Evolutionary conservation across 2,329 filamentous ascomycete species (phyloP).

Genomic region (Epichloe bromicola): DNA sequence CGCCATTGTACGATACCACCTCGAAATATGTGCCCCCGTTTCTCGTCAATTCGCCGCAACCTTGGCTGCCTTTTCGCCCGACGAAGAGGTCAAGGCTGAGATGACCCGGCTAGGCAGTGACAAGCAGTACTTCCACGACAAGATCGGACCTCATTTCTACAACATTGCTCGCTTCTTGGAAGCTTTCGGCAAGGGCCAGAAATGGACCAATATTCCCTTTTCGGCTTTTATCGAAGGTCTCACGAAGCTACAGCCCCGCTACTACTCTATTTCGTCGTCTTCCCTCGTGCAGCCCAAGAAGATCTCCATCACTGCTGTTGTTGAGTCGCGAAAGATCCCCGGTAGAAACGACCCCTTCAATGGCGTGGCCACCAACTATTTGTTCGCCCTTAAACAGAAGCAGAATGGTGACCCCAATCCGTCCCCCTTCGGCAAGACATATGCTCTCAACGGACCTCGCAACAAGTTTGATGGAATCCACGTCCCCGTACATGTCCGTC

Average conservation of each 20-base stretch:
- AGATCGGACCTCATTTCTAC: slow-evolving; percentile 67
- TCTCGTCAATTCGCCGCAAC: slow-evolving; percentile 90
- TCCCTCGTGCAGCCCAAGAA: slow-evolving; percentile 88
- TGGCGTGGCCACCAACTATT: slow-evolving; percentile 93
- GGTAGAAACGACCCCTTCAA: slow-evolving; percentile 71
- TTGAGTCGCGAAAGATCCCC: slow-evolving; percentile 70
- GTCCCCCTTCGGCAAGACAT: slow-evolving; percentile 71
- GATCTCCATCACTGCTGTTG: slow-evolving; percentile 88
- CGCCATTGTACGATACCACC: slow-evolving; percentile 83
- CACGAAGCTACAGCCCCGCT: slow-evolving; percentile 90
- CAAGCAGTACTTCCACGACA: slow-evolving; percentile 88
- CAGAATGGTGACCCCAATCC: slow-evolving; percentile 79
- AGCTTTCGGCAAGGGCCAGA: slow-evolving; percentile 55
- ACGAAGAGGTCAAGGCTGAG: slow-evolving; percentile 72
- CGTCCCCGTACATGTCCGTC: slow-evolving; percentile 87
- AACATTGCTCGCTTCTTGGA: slow-evolving; percentile 83
- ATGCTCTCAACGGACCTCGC: slow-evolving; percentile 75
- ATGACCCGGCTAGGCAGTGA: slow-evolving; percentile 81
- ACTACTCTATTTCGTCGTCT: slow-evolving; percentile 98
- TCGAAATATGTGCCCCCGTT: slow-evolving; percentile 90
- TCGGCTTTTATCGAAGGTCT: slow-evolving; percentile 88
- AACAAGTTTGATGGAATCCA: slow-evolving; percentile 97
- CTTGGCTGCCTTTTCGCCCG: slow-evolving; percentile 78
- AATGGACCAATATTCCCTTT: slow-evolving; percentile 80
- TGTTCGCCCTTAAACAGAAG: slow-evolving; percentile 89